These are phyloP conservation scores for Kalaharituber pfeilii DNA, from an alignment of 2,329 filamentous ascomycete genomes.

Conservation along the genomic window DNA sequence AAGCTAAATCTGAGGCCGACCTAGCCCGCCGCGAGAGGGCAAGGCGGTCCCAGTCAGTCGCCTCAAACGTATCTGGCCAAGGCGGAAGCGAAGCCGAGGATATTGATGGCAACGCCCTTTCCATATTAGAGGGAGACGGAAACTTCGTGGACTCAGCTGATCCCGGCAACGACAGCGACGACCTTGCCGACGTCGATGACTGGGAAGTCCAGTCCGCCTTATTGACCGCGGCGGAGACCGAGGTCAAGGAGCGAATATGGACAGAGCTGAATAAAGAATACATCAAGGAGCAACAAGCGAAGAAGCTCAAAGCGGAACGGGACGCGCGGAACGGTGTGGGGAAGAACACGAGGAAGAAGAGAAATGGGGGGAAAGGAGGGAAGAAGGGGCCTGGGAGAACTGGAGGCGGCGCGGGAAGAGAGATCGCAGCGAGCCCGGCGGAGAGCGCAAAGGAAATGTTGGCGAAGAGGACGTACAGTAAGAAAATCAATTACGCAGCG, in stretches of 20 bases:
- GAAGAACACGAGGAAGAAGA: constrained; percentile 36
- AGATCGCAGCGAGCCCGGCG: constrained; percentile 43
- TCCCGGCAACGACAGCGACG: not conserved
- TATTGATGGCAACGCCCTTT: not conserved
- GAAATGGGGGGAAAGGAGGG: constrained; percentile 46
- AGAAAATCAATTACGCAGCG: constrained; percentile 56
- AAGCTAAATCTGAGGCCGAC: constrained; percentile 39
- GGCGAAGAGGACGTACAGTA: constrained; percentile 50
- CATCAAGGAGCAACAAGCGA: constrained; percentile 70
- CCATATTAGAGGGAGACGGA: not conserved
- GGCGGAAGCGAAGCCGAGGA: not conserved
- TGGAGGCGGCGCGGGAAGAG: constrained; percentile 45
- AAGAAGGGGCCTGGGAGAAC: constrained; percentile 28
- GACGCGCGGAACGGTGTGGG: constrained; percentile 36
- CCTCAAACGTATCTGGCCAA: not conserved
- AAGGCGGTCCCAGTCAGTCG: not conserved
- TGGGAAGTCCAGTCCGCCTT: constrained; percentile 70
- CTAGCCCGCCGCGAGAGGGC: constrained; percentile 24
- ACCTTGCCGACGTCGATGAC: constrained; percentile 40
- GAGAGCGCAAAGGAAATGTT: constrained; percentile 53
- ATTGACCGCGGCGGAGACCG: constrained; percentile 53
- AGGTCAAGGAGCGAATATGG: constrained; percentile 83
- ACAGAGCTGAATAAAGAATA: constrained; percentile 89
- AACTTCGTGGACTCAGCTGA: not conserved
- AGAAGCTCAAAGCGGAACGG: constrained; percentile 56